phyloP scores from a whole-genome alignment of 2,329 filamentous ascomycete genomes.

The Incumbomyces delicatus region DNA sequence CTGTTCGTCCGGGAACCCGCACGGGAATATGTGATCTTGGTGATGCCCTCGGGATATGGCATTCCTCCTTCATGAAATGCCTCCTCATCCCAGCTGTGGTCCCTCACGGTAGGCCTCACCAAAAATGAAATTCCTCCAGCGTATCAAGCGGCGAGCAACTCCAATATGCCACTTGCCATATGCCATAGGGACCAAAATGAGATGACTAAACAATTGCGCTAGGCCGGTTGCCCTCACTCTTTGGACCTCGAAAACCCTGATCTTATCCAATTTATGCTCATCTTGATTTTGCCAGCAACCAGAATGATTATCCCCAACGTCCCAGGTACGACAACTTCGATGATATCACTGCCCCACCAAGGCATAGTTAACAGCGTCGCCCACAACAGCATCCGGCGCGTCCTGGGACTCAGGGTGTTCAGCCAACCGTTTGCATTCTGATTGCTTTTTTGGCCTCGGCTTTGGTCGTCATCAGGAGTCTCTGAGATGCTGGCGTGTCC shows the following conservation, averaged over 20 bases:
- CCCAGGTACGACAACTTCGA: conserved; percentile 3
- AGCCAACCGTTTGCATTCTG: neutral
- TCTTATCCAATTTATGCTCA: neutral
- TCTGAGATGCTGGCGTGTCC: neutral
- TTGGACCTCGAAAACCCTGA: neutral
- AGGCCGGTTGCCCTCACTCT: no score
- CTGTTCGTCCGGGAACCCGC: no score
- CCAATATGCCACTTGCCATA: no score
- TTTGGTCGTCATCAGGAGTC: neutral
- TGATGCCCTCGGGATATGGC: no score
- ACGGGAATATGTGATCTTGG: no score
- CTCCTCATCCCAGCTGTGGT: no score
- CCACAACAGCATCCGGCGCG: conserved; percentile 1
- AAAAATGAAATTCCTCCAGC: no score
- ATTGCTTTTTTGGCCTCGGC: neutral
- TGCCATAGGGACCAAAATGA: no score
- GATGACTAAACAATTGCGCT: no score
- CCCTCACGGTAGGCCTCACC: no score
- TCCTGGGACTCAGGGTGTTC: neutral
- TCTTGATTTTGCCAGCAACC: conserved; percentile 1
- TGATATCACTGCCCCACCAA: conserved; percentile 1
- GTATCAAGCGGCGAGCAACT: no score
- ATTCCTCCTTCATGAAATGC: no score
- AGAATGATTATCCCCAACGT: conserved; percentile 3
- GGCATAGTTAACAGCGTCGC: neutral